Evolutionary conservation across 2,329 filamentous ascomycete genomes (phyloP).

Genomic region (Colletotrichum sp.): DNA sequence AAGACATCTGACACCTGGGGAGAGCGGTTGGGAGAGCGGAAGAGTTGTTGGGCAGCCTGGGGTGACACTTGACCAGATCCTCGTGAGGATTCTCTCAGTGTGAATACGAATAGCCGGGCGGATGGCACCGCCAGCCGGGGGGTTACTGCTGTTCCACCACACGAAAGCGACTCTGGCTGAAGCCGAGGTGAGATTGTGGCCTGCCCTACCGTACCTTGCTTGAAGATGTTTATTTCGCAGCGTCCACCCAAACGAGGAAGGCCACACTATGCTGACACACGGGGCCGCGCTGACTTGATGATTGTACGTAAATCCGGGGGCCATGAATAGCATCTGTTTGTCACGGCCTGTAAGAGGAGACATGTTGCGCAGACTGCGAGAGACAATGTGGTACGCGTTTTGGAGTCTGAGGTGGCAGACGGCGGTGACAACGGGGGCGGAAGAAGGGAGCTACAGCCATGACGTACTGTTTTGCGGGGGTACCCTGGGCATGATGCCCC

Average conservation of each 20-base stretch:
- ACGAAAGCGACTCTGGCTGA: neutral
- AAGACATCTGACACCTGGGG: slow-evolving; percentile 11
- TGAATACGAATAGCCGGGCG: slow-evolving; percentile 1
- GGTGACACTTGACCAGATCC: slow-evolving; percentile 19
- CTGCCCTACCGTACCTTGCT: slow-evolving; percentile 15
- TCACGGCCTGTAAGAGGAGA: neutral
- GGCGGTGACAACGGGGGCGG: neutral
- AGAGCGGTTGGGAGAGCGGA: neutral
- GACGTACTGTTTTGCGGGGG: slow-evolving; percentile 16
- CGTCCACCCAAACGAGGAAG: neutral
- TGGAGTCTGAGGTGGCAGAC: neutral
- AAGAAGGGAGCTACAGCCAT: slow-evolving; percentile 14
- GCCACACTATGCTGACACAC: neutral
- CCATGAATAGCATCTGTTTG: neutral
- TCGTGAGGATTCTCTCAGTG: neutral
- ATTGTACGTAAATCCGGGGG: neutral
- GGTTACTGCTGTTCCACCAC: slow-evolving; percentile 1
- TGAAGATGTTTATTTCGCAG: neutral
- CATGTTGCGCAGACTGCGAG: neutral
- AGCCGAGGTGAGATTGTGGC: slow-evolving; percentile 6
- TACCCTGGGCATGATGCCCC: neutral
- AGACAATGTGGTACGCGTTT: neutral
- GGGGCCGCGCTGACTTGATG: neutral
- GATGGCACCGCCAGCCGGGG: slow-evolving; percentile 11
- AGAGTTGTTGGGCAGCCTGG: slow-evolving; percentile 3